These are phyloP conservation scores for Firmiana major DNA, from an alignment of 345 rosid species.

Conservation along the genomic window DNA sequence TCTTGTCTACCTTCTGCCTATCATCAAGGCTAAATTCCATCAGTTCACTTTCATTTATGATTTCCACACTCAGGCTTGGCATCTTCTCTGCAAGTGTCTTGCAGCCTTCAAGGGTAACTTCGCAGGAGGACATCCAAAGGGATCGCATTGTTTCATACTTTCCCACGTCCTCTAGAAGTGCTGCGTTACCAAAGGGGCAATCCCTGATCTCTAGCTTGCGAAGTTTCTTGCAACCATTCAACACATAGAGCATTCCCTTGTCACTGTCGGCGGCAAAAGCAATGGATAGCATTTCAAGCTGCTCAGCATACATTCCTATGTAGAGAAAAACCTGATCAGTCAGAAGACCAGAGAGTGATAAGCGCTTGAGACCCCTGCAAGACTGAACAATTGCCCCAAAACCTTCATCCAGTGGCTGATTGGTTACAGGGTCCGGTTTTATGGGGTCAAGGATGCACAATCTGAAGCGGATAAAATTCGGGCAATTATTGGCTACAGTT, in stretches of 20 bases:
- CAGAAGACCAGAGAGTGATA: constrained; percentile 74
- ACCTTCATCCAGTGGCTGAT: constrained; percentile 81
- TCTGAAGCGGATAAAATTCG: constrained; percentile 77
- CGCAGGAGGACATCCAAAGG: constrained; percentile 99
- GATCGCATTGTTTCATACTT: constrained; percentile 99
- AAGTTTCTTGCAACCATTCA: constrained; percentile 86
- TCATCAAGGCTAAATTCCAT: constrained; percentile 34
- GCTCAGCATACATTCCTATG: constrained; percentile 77
- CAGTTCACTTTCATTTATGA: constrained; percentile 58
- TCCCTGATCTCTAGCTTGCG: constrained; percentile 87
- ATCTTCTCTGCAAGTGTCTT: constrained; percentile 56
- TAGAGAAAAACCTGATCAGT: constrained; percentile 81
- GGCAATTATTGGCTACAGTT: constrained; percentile 75
- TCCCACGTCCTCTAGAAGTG: constrained; percentile 72
- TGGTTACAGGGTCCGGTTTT: constrained; percentile 65
- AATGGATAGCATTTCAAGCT: constrained; percentile 90
- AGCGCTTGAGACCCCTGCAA: constrained; percentile 63
- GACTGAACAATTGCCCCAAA: constrained; percentile 87
- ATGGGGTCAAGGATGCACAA: constrained; percentile 69
- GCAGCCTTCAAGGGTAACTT: constrained; percentile 89
- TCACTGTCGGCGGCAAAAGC: constrained; percentile 94
- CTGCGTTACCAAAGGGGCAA: constrained; percentile 76
- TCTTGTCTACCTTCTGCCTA: constrained; percentile 54
- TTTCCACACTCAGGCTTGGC: constrained; percentile 81
- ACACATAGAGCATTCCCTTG: constrained; percentile 74